These are phyloP conservation scores for Phytophthora macrochlamydospora DNA, from an alignment of 352 stramenopile species.

Conservation along the genomic window DNA sequence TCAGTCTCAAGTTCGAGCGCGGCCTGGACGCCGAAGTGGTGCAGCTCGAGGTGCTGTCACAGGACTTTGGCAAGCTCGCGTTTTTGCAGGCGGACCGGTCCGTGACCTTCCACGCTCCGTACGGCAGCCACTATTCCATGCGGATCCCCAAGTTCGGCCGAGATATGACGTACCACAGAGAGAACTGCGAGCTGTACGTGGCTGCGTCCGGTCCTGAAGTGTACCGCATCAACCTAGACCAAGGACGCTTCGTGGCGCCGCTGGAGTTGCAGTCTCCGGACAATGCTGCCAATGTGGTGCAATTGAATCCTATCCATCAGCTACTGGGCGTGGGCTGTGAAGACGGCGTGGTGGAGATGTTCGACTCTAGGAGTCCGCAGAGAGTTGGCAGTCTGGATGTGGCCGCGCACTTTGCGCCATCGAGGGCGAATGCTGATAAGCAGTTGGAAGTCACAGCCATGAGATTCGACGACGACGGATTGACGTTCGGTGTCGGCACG, in stretches of 20 bases:
- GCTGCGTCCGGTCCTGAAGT: slow-evolving; percentile 88
- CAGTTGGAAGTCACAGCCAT: slow-evolving; percentile 93
- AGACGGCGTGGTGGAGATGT: slow-evolving; percentile 96
- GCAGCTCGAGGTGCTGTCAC: slow-evolving; percentile 94
- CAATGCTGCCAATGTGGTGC: slow-evolving; percentile 87
- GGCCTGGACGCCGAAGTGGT: slow-evolving; percentile 97
- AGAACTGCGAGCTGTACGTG: slow-evolving; percentile 97
- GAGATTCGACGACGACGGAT: slow-evolving; percentile 93
- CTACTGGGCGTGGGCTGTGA: slow-evolving; percentile 92
- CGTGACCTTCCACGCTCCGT: slow-evolving; percentile 98
- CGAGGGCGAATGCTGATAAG: slow-evolving; percentile 17
- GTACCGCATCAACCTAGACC: slow-evolving; percentile 98
- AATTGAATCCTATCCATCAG: slow-evolving; percentile 91
- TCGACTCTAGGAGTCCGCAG: slow-evolving; percentile 90
- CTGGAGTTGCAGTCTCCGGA: slow-evolving; percentile 63
- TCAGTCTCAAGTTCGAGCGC: slow-evolving; percentile 99
- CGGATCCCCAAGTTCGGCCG: slow-evolving; percentile 97
- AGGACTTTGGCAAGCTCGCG: slow-evolving; percentile 98
- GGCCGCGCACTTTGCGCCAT: slow-evolving; percentile 32
- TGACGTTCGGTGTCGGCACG: slow-evolving; percentile 96
- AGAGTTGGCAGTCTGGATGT: slow-evolving; percentile 74
- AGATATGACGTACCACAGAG: slow-evolving; percentile 96
- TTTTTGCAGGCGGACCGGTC: slow-evolving; percentile 97
- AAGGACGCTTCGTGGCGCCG: slow-evolving; percentile 95
- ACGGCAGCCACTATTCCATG: slow-evolving; percentile 96